These are phyloP conservation scores for Vigna trinervia DNA, from an alignment of 306 rosid species.

Conservation along the genomic window DNA sequence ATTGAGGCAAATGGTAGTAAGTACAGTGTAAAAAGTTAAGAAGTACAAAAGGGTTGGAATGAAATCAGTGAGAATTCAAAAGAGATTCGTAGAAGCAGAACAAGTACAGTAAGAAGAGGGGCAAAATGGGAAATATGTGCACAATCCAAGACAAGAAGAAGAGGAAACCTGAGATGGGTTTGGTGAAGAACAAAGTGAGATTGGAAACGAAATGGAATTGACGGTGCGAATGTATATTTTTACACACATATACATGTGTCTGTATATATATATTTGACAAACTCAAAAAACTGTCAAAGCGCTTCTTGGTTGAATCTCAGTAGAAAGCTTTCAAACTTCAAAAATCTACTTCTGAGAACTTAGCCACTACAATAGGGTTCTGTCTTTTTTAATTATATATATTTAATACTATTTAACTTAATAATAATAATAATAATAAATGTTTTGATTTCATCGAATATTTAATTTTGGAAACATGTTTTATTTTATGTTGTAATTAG, in stretches of 20 bases:
- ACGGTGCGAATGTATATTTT: background rate
- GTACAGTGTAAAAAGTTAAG: conserved; percentile 25
- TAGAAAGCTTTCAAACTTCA: background rate
- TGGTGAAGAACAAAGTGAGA: conserved; percentile 12
- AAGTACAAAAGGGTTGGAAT: conserved; percentile 25
- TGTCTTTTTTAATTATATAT: background rate
- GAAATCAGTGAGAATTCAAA: conserved; percentile 18
- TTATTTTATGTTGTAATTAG: no score
- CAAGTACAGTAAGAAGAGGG: conserved; percentile 24
- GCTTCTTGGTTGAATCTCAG: conserved; percentile 1
- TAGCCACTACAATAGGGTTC: background rate
- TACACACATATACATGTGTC: no score
- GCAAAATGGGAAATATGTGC: conserved; percentile 31
- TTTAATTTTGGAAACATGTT: no score
- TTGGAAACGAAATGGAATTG: background rate
- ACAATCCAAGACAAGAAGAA: conserved; percentile 2
- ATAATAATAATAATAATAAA: no score
- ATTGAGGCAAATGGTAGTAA: conserved; percentile 1
- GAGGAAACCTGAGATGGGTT: conserved; percentile 38
- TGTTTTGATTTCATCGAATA: no score
- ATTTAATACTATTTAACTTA: no score
- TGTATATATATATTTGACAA: background rate
- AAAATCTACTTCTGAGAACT: background rate
- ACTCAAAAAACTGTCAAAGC: background rate
- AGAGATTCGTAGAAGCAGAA: conserved; percentile 1